A percentile compares a stretch with the other conserved stretches of the same genome.
Conservation (phyloP, 1,284 basidiomycete species). For the Fomitiporia mediterranea region DNA sequence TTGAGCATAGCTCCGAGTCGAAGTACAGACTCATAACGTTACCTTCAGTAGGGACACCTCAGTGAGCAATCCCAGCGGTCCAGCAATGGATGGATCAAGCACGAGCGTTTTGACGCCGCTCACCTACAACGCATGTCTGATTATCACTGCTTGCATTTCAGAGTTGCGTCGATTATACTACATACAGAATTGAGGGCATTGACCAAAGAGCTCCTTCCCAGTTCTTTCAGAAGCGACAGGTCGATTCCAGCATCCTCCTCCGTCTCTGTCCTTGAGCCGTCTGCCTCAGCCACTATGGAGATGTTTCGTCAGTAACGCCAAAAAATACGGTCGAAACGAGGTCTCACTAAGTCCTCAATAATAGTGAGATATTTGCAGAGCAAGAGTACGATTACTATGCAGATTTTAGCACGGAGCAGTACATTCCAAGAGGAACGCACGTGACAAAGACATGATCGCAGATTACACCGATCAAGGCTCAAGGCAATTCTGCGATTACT, state of each 20-base stretch:
- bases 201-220: constrained; percentile 71
- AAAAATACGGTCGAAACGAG: neutral
- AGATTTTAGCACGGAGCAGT: no score
- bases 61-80: constrained; percentile 88
- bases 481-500: no score
- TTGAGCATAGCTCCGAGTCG: constrained; percentile 9
- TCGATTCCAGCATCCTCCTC: constrained; percentile 49
- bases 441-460: neutral
- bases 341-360: neutral
- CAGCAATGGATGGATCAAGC: constrained; percentile 83
- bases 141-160: neutral
- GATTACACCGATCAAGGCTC: no score
- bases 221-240: constrained; percentile 66
- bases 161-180: constrained; percentile 10
- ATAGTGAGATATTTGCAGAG: neutral
- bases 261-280: constrained; percentile 21
- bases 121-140: constrained; percentile 48
- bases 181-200: constrained; percentile 80
- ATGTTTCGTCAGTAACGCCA: neutral
- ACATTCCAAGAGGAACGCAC: neutral
- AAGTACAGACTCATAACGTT: constrained; percentile 18
- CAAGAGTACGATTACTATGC: neutral
- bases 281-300: constrained; percentile 23
- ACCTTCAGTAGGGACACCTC: constrained; percentile 93
- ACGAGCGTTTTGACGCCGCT: constrained; percentile 95